Evolutionary conservation across 2,329 filamentous ascomycete genomes (phyloP).

Genomic region (Magnaporthales sp.): DNA sequence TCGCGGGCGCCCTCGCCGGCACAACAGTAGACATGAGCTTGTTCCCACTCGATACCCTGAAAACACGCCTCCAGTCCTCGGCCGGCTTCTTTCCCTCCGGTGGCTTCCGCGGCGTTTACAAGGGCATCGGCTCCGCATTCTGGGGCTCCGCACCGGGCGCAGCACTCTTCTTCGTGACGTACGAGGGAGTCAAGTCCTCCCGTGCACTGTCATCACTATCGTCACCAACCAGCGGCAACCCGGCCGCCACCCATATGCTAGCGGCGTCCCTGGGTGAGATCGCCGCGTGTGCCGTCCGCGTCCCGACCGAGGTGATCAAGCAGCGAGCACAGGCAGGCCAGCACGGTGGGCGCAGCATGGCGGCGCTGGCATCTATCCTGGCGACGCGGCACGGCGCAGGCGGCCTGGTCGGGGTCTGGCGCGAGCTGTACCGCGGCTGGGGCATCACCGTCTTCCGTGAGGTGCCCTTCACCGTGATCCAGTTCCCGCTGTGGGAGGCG

Average conservation of each 20-base stretch:
- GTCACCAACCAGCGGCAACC: not conserved
- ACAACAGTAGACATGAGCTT: constrained; percentile 95
- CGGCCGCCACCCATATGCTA: constrained; percentile 58
- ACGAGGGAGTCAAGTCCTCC: constrained; percentile 61
- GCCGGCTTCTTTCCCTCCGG: constrained; percentile 67
- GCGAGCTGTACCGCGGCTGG: constrained; percentile 87
- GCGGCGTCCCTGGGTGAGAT: constrained; percentile 84
- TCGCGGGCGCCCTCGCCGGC: constrained; percentile 84
- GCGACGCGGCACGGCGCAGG: constrained; percentile 32
- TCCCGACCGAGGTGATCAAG: constrained; percentile 95
- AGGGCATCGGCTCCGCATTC: constrained; percentile 80
- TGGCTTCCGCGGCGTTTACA: constrained; percentile 87
- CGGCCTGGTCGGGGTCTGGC: constrained; percentile 54
- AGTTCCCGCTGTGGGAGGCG: constrained; percentile 94
- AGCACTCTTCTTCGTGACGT: constrained; percentile 94
- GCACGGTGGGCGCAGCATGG: constrained; percentile 55
- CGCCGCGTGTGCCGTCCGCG: constrained; percentile 82
- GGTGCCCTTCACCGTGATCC: constrained; percentile 93
- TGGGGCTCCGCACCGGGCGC: constrained; percentile 90
- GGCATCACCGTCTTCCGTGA: constrained; percentile 89
- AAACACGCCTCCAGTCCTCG: constrained; percentile 86
- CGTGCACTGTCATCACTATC: not conserved
- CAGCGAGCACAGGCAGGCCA: constrained; percentile 87
- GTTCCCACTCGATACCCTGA: constrained; percentile 96
- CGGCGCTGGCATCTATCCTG: constrained; percentile 64